Base-by-base conservation (phyloP, 306 rosid species). In the Trifolium subterraneum region DNA sequence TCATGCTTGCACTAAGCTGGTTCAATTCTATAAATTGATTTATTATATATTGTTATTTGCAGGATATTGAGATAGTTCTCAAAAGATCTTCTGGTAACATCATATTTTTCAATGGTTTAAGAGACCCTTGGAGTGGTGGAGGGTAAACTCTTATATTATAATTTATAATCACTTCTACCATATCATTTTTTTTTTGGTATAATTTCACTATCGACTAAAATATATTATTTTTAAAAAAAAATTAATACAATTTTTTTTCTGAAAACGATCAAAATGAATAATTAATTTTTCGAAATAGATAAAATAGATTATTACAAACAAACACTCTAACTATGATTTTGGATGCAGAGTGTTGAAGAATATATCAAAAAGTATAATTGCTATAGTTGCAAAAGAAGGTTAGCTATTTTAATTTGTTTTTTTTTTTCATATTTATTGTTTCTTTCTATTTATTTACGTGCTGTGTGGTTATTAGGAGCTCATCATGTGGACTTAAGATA, bases 41-140 rank as follows among this genome's bases (percentile, higher is more conserved):
- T 38, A 56, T 20, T 20, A 29, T 56, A 14, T 67, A 55, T 45
- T 59, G 56, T 58, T 59, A 60, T 67, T 3, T 47, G 58, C 87
- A 93, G 97, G 82, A 77, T 39, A 86, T 91, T 41, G 35, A 80
- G 72, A 84, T 68, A 71, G 86, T 86, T 39, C 61, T 93, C 75
- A 91, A 83, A 83, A 85, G 94, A 31, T 89, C 64, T 22, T 88
- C 91, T 2, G 87, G 98, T 87, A 91, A 89, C 86, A 87, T 93
- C 36, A 87, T 93, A 80, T 93, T 93, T 87, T 93, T 89, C 12
- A 93, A 93, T 81, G 97, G 98, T 54, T 77, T 93, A 71, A 88
- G 97, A 86, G 98, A 93, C 78, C 96, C 98, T 72, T 91, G 98
- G 97, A 91, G 98, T 73, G 97, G 94, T 29, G 98, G 98, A 83